Evolutionary conservation across 2,329 filamentous ascomycete genomes (phyloP).

Genomic region (Neofusicoccum ribis): DNA sequence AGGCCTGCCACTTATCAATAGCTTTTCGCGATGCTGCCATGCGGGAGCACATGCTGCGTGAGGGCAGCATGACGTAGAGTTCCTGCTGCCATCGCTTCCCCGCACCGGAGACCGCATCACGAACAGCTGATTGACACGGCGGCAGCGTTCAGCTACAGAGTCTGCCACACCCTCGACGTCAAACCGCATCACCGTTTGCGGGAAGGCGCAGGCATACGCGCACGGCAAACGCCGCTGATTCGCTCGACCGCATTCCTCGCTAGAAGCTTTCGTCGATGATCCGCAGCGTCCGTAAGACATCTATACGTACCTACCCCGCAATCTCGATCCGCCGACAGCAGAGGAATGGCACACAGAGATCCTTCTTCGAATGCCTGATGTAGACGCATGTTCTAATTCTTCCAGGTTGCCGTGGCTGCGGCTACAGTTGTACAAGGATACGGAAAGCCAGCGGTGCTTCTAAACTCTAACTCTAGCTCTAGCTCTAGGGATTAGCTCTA

Average conservation of each 20-base stretch:
- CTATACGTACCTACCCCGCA: neutral
- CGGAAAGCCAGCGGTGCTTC: neutral
- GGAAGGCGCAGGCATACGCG: neutral
- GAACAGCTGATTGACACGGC: neutral
- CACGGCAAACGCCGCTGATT: neutral
- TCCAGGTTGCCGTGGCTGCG: neutral
- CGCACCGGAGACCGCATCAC: neutral
- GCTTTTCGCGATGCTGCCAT: neutral
- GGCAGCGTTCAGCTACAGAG: neutral
- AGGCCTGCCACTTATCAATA: neutral
- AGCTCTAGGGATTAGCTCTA: neutral
- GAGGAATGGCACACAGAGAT: too few species aligned
- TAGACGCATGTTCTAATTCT: too few species aligned
- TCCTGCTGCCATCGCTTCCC: neutral
- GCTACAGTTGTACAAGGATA: neutral
- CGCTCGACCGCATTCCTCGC: conserved; percentile 3
- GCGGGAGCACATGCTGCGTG: neutral
- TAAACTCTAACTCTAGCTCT: conserved; percentile 6
- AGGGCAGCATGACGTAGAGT: conserved; percentile 5
- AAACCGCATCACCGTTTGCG: conserved; percentile 14
- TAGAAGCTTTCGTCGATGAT: neutral
- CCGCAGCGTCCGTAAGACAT: neutral
- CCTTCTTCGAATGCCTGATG: too few species aligned
- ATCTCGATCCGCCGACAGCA: neutral
- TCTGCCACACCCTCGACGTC: conserved; percentile 2